Percentiles rank a stretch among this genome's conserved stretches.
phyloP scores from a whole-genome alignment of 768 basidiomycete species.

The Polyporus arcularius region DNA sequence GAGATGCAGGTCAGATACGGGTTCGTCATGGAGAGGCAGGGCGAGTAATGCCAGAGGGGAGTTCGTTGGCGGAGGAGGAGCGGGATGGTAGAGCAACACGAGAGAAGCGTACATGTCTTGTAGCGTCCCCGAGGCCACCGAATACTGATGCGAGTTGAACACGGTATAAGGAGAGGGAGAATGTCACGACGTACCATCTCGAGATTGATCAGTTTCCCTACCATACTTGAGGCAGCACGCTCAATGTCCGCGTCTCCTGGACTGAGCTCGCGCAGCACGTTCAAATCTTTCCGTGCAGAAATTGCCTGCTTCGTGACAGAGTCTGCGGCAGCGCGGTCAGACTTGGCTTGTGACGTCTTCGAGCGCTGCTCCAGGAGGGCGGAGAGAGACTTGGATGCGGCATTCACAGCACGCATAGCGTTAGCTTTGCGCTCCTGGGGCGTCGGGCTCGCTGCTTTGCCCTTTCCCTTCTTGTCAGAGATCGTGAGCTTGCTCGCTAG shows the following conservation, averaged over 20 bases:
- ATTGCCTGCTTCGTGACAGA: slow-evolving; percentile 38
- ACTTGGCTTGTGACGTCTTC: slow-evolving; percentile 43
- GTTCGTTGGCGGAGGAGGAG: background rate
- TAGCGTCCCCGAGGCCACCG: slow-evolving; percentile 48
- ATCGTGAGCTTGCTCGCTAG: slow-evolving; percentile 28
- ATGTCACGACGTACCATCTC: slow-evolving; percentile 60
- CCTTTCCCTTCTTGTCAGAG: slow-evolving; percentile 26
- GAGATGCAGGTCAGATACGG: slow-evolving; percentile 37
- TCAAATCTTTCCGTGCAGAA: slow-evolving; percentile 47
- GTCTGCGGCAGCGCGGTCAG: slow-evolving; percentile 24
- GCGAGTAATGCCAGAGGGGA: slow-evolving; percentile 36
- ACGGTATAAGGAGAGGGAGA: background rate
- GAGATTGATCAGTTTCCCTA: slow-evolving; percentile 65
- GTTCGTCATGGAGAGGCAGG: slow-evolving; percentile 43
- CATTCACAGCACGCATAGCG: slow-evolving; percentile 68
- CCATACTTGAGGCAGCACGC: slow-evolving; percentile 65
- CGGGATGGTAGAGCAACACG: slow-evolving; percentile 28
- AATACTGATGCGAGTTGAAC: slow-evolving; percentile 37
- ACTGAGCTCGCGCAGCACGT: slow-evolving; percentile 44
- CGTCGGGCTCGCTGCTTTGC: slow-evolving; percentile 27
- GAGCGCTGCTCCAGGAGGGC: slow-evolving; percentile 56
- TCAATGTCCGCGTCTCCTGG: slow-evolving; percentile 65
- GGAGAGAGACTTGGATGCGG: slow-evolving; percentile 59
- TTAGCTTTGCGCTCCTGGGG: slow-evolving; percentile 35
- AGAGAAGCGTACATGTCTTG: slow-evolving; percentile 49